Conservation (phyloP, 345 rosid species). For the Raphanus sativus region DNA sequence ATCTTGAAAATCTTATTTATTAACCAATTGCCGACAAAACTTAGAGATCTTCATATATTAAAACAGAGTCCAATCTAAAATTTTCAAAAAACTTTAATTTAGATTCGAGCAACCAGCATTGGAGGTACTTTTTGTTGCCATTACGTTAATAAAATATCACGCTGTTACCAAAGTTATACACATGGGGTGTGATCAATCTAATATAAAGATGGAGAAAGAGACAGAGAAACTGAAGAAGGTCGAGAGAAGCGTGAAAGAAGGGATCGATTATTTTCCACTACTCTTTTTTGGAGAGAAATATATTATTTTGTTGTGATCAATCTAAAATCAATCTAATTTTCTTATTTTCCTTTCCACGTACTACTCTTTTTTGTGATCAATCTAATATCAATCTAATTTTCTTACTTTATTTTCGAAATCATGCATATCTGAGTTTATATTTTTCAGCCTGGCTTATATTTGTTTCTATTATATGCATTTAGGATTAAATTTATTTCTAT, state of each 20-base stretch:
- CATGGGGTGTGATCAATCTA: not conserved
- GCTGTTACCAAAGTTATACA: conserved; percentile 16
- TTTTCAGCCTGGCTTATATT: not conserved
- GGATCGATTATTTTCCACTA: not conserved
- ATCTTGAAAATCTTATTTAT: conserved; percentile 3
- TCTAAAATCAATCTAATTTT: not conserved
- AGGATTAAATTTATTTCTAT: not conserved
- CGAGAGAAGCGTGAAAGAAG: not conserved
- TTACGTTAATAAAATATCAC: conserved; percentile 18
- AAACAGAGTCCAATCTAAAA: conserved; percentile 19
- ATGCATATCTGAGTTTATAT: not conserved
- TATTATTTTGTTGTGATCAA: no score
- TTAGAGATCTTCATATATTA: not conserved
- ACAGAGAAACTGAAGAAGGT: not conserved
- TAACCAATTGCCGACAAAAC: conserved; percentile 25
- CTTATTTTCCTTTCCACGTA: not conserved
- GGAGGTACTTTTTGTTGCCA: conserved; percentile 3
- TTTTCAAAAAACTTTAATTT: conserved; percentile 16
- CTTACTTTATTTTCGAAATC: not conserved
- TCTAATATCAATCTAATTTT: not conserved
- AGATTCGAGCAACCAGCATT: conserved; percentile 22
- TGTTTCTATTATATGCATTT: not conserved
- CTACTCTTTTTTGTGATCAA: not conserved
- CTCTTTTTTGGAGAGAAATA: not conserved
- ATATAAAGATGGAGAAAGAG: not conserved